phyloP scores from a whole-genome alignment of 176 grass and related monocot genomes.

The Typha latifolia region DNA sequence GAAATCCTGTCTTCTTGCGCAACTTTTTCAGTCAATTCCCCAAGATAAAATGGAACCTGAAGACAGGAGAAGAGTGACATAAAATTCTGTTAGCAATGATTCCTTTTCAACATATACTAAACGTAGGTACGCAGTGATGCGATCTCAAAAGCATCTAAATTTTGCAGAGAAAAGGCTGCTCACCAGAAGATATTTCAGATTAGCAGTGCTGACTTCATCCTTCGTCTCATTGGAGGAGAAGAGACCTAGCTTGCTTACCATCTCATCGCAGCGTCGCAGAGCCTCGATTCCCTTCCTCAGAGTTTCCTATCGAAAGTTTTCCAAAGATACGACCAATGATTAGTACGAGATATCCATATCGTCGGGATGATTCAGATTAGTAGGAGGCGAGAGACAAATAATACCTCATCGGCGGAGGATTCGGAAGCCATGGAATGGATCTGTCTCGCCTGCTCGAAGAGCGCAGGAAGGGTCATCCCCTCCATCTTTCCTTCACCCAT shows the following conservation, averaged over 20 bases:
- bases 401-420: slow-evolving; percentile 65
- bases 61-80: background rate
- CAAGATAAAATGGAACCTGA: slow-evolving; percentile 72
- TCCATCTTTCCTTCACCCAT: slow-evolving; percentile 23
- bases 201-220: slow-evolving; percentile 87
- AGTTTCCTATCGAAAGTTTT: slow-evolving; percentile 10
- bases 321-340: background rate
- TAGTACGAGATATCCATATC: background rate
- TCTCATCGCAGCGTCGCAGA: slow-evolving; percentile 65
- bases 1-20: slow-evolving; percentile 48
- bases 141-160: background rate
- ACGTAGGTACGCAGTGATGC: background rate
- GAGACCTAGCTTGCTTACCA: slow-evolving; percentile 76
- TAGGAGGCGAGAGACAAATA: background rate
- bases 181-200: slow-evolving; percentile 84
- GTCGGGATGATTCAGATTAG: background rate
- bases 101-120: too few relatives aligned
- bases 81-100: background rate
- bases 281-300: slow-evolving; percentile 53
- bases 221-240: slow-evolving; percentile 92
- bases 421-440: slow-evolving; percentile 58
- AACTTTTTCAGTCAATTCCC: slow-evolving; percentile 64
- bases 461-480: slow-evolving; percentile 53
- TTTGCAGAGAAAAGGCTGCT: background rate
- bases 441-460: slow-evolving; percentile 64